A percentile compares a stretch with the other conserved stretches of the same genome.
Conservation (phyloP, 169 alveolate species). For the Plasmodium berghei region DNA sequence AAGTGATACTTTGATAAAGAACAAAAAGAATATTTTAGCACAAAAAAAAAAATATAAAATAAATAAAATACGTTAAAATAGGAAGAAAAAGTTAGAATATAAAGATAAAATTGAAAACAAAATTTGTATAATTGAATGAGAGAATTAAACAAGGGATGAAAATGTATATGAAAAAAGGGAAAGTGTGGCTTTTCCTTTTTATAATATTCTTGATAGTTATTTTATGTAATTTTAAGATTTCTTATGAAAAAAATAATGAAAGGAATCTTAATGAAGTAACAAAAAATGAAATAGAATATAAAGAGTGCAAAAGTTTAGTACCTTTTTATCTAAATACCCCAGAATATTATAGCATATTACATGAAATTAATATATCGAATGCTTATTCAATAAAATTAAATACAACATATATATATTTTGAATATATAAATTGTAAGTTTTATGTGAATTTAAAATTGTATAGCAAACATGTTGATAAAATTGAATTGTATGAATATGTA, state of each 20-base stretch:
- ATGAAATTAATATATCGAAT: conserved; percentile 22
- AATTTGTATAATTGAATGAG: not conserved
- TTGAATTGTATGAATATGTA: conserved; percentile 23
- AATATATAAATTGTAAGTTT: conserved; percentile 6
- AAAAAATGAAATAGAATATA: too few relatives aligned
- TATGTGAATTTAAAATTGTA: conserved; percentile 35
- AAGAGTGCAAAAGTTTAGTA: conserved; percentile 1
- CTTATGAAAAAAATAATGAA: not conserved
- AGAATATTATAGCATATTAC: conserved; percentile 6
- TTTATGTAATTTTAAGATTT: not conserved
- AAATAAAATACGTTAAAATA: not conserved
- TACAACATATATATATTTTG: conserved; percentile 34
- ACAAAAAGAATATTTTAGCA: too few relatives aligned
- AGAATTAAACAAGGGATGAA: not conserved
- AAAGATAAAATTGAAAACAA: not conserved
- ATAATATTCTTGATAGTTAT: not conserved
- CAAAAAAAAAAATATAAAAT: too few relatives aligned
- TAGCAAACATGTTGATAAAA: conserved; percentile 8
- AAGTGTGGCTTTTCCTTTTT: not conserved
- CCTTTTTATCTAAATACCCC: conserved; percentile 48
- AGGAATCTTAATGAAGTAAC: not conserved
- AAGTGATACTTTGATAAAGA: too few relatives aligned
- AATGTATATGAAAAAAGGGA: conserved; percentile 10
- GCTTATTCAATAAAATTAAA: conserved; percentile 25
- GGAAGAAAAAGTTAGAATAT: not conserved